Conservation (phyloP, 441 rosid genomes). For the Gossypium gossypioides region DNA sequence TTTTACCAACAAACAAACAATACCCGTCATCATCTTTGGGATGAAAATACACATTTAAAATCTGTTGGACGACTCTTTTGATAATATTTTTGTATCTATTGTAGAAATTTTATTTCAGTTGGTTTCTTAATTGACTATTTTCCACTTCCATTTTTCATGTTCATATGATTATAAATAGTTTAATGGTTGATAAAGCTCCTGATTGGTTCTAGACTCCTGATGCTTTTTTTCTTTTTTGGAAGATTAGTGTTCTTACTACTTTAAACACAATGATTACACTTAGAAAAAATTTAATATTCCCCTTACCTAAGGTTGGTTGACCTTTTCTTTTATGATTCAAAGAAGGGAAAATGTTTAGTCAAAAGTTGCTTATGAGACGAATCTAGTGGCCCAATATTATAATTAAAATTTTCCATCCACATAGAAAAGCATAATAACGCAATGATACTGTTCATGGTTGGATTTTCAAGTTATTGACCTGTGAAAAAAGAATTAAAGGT, state of each 20-base stretch:
- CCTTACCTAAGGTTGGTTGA: background rate
- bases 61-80: constrained; percentile 5
- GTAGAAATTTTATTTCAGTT: background rate
- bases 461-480: constrained; percentile 6
- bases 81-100: constrained; percentile 8
- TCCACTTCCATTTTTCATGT: background rate
- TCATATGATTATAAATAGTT: background rate
- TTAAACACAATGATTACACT: constrained; percentile 6
- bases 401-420: constrained; percentile 3
- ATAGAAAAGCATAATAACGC: background rate
- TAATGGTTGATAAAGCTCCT: constrained; percentile 5
- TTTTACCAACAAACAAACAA: constrained; percentile 18
- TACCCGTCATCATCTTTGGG: constrained; percentile 12
- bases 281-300: background rate
- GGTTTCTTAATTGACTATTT: background rate
- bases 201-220: constrained; percentile 14
- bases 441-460: background rate
- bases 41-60: too few relatives aligned
- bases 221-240: background rate
- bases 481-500: background rate
- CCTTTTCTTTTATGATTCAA: background rate
- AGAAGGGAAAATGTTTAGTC: constrained; percentile 8
- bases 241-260: background rate
- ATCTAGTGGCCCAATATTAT: constrained; percentile 17
- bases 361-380: constrained; percentile 18